These are phyloP conservation scores for Pseudogymnoascus sp. DNA, from an alignment of 2,329 filamentous ascomycete species.

Conservation along the genomic window DNA sequence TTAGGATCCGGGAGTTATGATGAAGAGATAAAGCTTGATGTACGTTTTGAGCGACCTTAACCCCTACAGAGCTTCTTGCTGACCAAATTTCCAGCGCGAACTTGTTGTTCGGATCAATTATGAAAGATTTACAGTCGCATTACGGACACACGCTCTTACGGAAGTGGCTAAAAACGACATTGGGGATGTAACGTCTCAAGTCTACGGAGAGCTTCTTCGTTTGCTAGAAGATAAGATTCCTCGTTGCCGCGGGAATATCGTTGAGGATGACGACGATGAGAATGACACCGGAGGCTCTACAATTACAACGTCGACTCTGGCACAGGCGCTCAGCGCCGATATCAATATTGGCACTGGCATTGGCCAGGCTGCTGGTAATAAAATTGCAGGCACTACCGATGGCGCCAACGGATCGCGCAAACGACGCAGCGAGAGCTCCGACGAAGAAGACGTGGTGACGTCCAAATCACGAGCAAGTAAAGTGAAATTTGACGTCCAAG, in stretches of 20 bases:
- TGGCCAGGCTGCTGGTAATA: conserved; percentile 46
- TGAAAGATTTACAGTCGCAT: conserved; percentile 73
- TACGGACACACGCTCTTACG: conserved; percentile 73
- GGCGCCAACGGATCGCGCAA: conserved; percentile 3
- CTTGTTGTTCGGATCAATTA: conserved; percentile 76
- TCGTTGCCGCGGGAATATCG: conserved; percentile 58
- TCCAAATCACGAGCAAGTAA: conserved; percentile 27
- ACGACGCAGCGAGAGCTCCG: conserved; percentile 21
- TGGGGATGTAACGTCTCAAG: conserved; percentile 65
- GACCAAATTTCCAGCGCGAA: conserved; percentile 48
- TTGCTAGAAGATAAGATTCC: conserved; percentile 63
- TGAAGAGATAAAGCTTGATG: conserved; percentile 43
- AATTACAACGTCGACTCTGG: conserved; percentile 52
- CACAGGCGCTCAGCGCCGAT: conserved; percentile 45
- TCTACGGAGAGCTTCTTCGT: conserved; percentile 70
- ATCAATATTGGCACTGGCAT: conserved; percentile 52
- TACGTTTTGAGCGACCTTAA: conserved; percentile 33
- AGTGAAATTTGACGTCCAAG: conserved; percentile 48
- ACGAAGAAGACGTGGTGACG: conserved; percentile 20
- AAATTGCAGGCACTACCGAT: conserved; percentile 33
- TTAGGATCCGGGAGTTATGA: conserved; percentile 37
- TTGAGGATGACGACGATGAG: conserved; percentile 38
- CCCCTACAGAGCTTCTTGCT: conserved; percentile 19
- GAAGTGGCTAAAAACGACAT: conserved; percentile 65
- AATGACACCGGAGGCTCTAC: conserved; percentile 27